A percentile compares a stretch with the other conserved stretches of the same genome.
These are phyloP conservation scores for Ophiostoma triangulosporum DNA, from an alignment of 2,329 filamentous ascomycete species.

Conservation along the genomic window DNA sequence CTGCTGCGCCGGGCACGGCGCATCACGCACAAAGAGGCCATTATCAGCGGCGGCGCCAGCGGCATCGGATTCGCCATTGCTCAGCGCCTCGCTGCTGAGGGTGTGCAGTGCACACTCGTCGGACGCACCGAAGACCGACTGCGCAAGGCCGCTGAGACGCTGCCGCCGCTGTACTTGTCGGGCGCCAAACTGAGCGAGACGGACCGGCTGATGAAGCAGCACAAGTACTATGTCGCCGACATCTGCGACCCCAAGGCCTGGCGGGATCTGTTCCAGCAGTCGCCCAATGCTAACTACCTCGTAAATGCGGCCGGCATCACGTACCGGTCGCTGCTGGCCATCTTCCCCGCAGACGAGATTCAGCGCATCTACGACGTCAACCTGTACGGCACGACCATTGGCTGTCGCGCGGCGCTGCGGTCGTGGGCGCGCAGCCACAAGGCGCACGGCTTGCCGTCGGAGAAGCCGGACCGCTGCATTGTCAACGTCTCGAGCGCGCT, in stretches of 20 bases:
- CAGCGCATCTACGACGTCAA: slow-evolving; percentile 54
- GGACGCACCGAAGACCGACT: slow-evolving; percentile 40
- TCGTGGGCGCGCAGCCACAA: slow-evolving; percentile 8
- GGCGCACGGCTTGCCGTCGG: neutral
- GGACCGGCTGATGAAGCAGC: neutral
- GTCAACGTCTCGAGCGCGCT: slow-evolving; percentile 73
- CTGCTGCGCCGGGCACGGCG: slow-evolving; percentile 25
- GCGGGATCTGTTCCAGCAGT: slow-evolving; percentile 7
- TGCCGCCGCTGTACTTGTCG: slow-evolving; percentile 18
- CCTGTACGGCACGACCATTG: slow-evolving; percentile 49
- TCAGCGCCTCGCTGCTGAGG: slow-evolving; percentile 47
- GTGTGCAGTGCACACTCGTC: slow-evolving; percentile 46
- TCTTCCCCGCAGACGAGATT: slow-evolving; percentile 36
- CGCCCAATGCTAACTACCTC: slow-evolving; percentile 35
- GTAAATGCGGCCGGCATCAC: slow-evolving; percentile 71
- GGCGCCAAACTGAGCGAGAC: neutral
- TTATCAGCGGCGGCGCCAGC: slow-evolving; percentile 58
- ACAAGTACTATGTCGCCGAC: slow-evolving; percentile 14
- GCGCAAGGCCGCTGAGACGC: slow-evolving; percentile 20
- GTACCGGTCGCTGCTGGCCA: slow-evolving; percentile 49
- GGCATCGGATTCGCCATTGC: slow-evolving; percentile 60
- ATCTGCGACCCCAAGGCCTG: slow-evolving; percentile 14
- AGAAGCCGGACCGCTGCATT: slow-evolving; percentile 37
- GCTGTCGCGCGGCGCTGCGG: slow-evolving; percentile 36
- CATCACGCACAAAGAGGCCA: slow-evolving; percentile 26